Evolutionary conservation across 129 eudicot species (phyloP).

Genomic region (Smallanthus sonchifolius): DNA sequence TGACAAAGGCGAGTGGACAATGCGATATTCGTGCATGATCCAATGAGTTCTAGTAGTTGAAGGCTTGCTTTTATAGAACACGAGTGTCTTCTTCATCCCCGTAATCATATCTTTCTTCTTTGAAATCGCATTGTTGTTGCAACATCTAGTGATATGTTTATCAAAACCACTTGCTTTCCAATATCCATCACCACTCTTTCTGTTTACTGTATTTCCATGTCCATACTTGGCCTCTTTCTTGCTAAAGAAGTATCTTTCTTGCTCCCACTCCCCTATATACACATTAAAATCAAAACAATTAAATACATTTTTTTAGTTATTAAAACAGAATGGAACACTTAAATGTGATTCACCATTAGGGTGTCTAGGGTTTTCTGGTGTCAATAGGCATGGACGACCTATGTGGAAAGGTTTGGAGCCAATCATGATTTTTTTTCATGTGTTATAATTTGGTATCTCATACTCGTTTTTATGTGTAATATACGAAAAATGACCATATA

Average conservation of each 20-base stretch:
- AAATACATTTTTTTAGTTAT: neutral
- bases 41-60: slow-evolving; percentile 49
- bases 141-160: slow-evolving; percentile 46
- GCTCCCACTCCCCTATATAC: slow-evolving; percentile 53
- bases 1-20: slow-evolving; percentile 29
- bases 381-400: neutral
- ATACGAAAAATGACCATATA: too few relatives aligned
- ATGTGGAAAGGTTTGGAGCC: neutral
- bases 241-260: slow-evolving; percentile 76
- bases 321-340: neutral
- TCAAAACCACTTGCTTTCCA: slow-evolving; percentile 67
- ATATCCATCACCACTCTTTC: slow-evolving; percentile 44
- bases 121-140: slow-evolving; percentile 17
- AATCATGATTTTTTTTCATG: neutral
- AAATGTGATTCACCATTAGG: slow-evolving; percentile 15
- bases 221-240: slow-evolving; percentile 52
- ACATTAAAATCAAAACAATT: neutral
- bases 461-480: too few relatives aligned
- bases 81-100: slow-evolving; percentile 67
- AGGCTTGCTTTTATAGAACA: slow-evolving; percentile 41
- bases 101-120: slow-evolving; percentile 28
- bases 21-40: slow-evolving; percentile 78
- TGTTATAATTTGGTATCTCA: neutral
- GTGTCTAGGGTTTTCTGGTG: neutral
- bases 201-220: slow-evolving; percentile 38